Percentiles rank a stretch among this genome's conserved stretches.
Evolutionary conservation across 345 rosid genomes (phyloP).

Genomic region (Combretum micranthum): DNA sequence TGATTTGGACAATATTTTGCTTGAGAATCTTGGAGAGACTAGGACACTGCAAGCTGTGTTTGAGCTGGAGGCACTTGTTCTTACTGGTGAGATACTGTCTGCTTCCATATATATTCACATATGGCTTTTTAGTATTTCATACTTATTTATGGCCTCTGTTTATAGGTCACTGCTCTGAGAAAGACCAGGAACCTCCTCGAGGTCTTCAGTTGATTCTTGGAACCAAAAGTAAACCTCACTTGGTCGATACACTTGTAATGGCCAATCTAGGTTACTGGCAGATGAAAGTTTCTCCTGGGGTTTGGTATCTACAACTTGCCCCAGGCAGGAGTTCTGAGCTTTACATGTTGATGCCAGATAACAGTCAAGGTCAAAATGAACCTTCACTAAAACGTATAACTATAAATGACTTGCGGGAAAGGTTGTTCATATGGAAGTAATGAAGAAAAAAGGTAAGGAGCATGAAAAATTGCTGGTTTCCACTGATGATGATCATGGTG

Average conservation of each 20-base stretch:
- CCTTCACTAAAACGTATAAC: conserved; percentile 63
- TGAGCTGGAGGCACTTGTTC: conserved; percentile 96
- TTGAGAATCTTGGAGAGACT: conserved; percentile 95
- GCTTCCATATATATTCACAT: background rate
- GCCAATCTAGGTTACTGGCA: conserved; percentile 99
- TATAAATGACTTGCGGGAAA: conserved; percentile 83
- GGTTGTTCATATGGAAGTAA: conserved; percentile 88
- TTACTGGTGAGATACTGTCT: conserved; percentile 60
- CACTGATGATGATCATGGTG: conserved; percentile 43
- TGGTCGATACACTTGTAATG: conserved; percentile 98
- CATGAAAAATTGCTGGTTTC: conserved; percentile 77
- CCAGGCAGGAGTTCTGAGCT: conserved; percentile 95
- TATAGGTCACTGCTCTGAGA: conserved; percentile 95
- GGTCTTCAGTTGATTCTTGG: conserved; percentile 99
- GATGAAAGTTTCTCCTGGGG: conserved; percentile 99
- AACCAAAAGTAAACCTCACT: conserved; percentile 78
- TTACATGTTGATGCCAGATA: conserved; percentile 54
- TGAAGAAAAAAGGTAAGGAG: conserved; percentile 86
- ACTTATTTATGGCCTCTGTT: conserved; percentile 1
- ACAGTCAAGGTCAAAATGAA: conserved; percentile 33
- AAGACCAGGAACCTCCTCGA: conserved; percentile 93
- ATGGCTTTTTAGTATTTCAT: background rate
- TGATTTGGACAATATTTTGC: conserved; percentile 95
- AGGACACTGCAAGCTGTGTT: conserved; percentile 95
- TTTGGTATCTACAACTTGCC: conserved; percentile 97